Base-by-base conservation (phyloP, 331 rosid genomes). In the Malus hybrid region DNA sequence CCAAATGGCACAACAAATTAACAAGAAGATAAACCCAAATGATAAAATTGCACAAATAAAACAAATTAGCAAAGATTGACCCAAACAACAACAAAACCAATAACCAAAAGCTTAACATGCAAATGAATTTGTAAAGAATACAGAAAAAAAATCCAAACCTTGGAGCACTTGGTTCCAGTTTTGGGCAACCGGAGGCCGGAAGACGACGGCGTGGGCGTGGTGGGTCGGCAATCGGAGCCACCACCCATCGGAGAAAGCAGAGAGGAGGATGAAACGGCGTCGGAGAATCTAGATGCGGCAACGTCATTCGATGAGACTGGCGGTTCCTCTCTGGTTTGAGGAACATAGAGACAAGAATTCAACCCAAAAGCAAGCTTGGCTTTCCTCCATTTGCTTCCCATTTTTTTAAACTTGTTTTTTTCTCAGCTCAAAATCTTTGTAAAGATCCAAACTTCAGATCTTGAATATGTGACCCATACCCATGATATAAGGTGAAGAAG, bases 301-400 rank as follows among this genome's bases (percentile, higher is more conserved):
- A 56, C 70, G 31, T 50, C 67, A 76, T 66, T 78, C 7, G 72
- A 50, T 16, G 79, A 80, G 7, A 78, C 75, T 50, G 69, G 70
- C 20, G 92, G 80, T 76, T 94, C 92, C 27, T 84, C 93, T 1
- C 66, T 42, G 36, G 86, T 76, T 71, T 72, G 80, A 4, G 97
- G 92, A 87, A 85, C 85, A 82, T 81, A 89, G 61, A 86, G 86
- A 66, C 96, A 87, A 27, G 85, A 69, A 46, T 87, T 81, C 22
- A 87, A 32, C 10, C 97, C 97, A 59, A 93, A 84, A 76, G 94
- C 87, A 3, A 89, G 80, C 82, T 91, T 93, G 74, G 91, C 80
- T 85, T 93, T 91, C 83, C 93, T 90, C 98, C 98, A 93, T 77
- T 86, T 90, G 77, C 91, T 90, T 42, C 81, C 90, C 98, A 91